Evolutionary conservation across 2,329 filamentous ascomycete genomes (phyloP), one percentile per base, ranked within the genome.

Genomic region (Thelonectria olida): DNA sequence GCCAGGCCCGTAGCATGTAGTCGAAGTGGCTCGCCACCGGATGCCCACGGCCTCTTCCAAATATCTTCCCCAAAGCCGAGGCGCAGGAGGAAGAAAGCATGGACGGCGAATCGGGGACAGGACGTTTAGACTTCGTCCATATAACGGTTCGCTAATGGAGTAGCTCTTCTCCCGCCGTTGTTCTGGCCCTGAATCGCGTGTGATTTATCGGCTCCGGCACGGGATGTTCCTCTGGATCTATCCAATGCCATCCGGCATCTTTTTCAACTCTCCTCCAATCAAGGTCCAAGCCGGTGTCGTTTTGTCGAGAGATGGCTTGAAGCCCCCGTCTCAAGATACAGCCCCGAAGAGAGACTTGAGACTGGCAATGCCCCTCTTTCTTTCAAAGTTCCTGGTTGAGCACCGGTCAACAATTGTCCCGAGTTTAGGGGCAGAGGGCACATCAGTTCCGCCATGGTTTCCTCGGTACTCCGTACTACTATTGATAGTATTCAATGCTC

Each of bases 151-250:
- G 28, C 45, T 10, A 39, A 47, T 51, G 47, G 34, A 42, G 13
- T 23, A 7, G 41, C 25, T 36, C 38, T 38, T 22, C 44, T 50
- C 25, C 28, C 23, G 25, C 54, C 27, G 28, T 45, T 12, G 64
- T 51, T n/a, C n/a, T n/a, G n/a, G n/a, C n/a, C 53, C 65, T 70
- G 65, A 70, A 64, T 70, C 64, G 67, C 53, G 59, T 56, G 56
- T 27, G 54, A 45, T 65, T 61, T 60, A 54, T 54, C 20, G 51
- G 34, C 41, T 44, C 53, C 49, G 42, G 42, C 31, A 41, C 47
- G 48, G 31, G 49, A 61, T 58, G 48, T 36, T 36, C 49, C 54
- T 50, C 27, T 48, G 42, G 38, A 58, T 54, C 42, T 45, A 20
- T 44, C 42, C 22, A 25, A 57, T 38, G 47, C 57, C 36, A 45